Evolutionary conservation across 495 filamentous ascomycete genomes (phyloP), one percentile per base, ranked within the genome.

Genomic region (Physcia stellaris): DNA sequence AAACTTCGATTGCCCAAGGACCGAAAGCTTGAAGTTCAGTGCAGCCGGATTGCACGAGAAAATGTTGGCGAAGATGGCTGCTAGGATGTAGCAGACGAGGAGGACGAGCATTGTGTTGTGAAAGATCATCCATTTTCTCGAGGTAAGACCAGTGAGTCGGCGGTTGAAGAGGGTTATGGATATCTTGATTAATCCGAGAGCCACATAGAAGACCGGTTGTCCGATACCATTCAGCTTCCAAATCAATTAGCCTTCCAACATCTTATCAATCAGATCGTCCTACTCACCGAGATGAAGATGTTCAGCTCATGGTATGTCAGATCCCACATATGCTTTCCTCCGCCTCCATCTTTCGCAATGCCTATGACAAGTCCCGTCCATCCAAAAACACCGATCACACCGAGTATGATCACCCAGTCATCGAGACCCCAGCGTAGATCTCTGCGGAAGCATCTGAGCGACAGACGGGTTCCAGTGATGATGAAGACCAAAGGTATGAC

Each of bases 91-190:
- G 13, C n/a, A 7, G 9, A 45, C 23, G 1, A 55, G 18, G 17
- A 45, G 17, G 21, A 17, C 31, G 10, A 55, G 39, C 22, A 53
- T 45, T 5, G 32, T 16, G 15, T 39, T 29, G 32, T 50, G 48
- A 11, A 39, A 35, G 3, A 50, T 37, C 30, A 39, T 46, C 52
- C 52, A 55, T 1, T 12, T 18, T 17, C 22, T 10, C 12, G 47
- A 53, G 0, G 52, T 45, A 3, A 50, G 21, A 16, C 47, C 47
- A 5, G 52, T 53, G 6, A 55, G 32, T 9, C 52, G 46, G 15
- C 43, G 24, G 26, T 51, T 53, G 47, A 53, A 55, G 6, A 45
- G 22, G 21, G 27, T 16, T 32, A 55, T 55, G 2, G 46, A 47
- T 7, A 55, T 42, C 24, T 55, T 55, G 40, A 55, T 46, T 19